Conservation (phyloP, 768 basidiomycete genomes). For the Naganishia antarctica region DNA sequence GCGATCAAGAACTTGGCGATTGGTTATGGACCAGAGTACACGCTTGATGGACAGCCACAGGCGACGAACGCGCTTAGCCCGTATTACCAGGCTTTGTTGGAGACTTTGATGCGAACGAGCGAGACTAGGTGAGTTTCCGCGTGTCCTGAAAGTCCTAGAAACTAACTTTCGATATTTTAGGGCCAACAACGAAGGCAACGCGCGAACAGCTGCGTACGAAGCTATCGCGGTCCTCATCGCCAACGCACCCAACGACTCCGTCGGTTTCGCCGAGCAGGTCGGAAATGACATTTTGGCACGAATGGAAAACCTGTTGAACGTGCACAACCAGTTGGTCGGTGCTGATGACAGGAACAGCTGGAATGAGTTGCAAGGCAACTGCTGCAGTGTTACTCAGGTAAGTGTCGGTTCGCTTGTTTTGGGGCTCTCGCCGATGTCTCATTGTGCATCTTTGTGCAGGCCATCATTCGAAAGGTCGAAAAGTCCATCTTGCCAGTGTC, state of each 20-base stretch:
- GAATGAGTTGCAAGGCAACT: slow-evolving; percentile 95
- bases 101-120: slow-evolving; percentile 61
- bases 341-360: slow-evolving; percentile 96
- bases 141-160: neutral
- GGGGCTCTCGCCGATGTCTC: slow-evolving; percentile 18
- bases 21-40: slow-evolving; percentile 58
- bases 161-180: slow-evolving; percentile 39
- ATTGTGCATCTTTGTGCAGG: slow-evolving; percentile 57
- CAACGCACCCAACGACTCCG: slow-evolving; percentile 71
- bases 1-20: slow-evolving; percentile 89
- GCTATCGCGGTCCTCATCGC: slow-evolving; percentile 82
- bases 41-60: slow-evolving; percentile 57
- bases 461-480: slow-evolving; percentile 76
- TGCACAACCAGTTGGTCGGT: slow-evolving; percentile 90
- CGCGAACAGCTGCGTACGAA: slow-evolving; percentile 91
- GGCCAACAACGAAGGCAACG: slow-evolving; percentile 80
- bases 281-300: slow-evolving; percentile 74
- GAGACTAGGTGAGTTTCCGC: slow-evolving; percentile 18
- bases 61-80: slow-evolving; percentile 68
- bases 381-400: slow-evolving; percentile 84
- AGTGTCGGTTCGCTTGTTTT: slow-evolving; percentile 40
- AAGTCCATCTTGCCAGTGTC: slow-evolving; percentile 78
- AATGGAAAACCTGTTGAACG: slow-evolving; percentile 77
- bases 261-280: slow-evolving; percentile 75
- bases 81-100: slow-evolving; percentile 81